Percentiles rank a stretch among this genome's conserved stretches.
phyloP scores from a whole-genome alignment of 2,329 filamentous ascomycete genomes.

The Pseudocercospora fijiensis region DNA sequence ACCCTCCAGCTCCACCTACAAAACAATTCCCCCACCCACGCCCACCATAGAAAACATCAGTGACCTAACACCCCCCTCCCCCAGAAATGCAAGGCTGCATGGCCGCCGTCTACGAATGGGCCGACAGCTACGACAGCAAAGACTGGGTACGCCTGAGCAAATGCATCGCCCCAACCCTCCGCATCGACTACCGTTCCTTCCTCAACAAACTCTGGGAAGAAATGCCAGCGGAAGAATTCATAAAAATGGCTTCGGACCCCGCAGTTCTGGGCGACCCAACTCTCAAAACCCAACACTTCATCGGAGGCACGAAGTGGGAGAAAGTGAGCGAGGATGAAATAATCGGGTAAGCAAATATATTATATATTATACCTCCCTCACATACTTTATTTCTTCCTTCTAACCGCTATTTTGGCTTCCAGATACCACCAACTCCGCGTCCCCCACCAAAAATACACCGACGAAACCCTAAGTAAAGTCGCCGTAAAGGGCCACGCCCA shows the following conservation, averaged over 20 bases:
- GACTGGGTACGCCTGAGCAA: conserved; percentile 61
- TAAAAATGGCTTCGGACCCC: conserved; percentile 53
- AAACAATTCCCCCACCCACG: not conserved
- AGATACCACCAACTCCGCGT: conserved; percentile 58
- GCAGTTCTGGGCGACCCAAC: conserved; percentile 55
- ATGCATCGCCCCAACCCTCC: conserved; percentile 60
- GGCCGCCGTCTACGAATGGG: conserved; percentile 59
- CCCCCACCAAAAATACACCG: conserved; percentile 57
- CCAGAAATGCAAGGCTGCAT: conserved; percentile 43
- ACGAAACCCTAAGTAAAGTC: conserved; percentile 49
- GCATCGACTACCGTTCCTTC: conserved; percentile 68
- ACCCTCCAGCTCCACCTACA: not conserved
- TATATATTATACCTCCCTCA: no score
- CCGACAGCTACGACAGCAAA: conserved; percentile 65
- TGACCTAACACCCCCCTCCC: conserved; percentile 1
- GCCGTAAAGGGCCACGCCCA: conserved; percentile 58
- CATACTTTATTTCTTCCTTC: no score
- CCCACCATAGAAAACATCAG: not conserved
- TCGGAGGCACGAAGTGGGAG: conserved; percentile 55
- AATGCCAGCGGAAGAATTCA: conserved; percentile 56
- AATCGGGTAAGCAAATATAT: conserved; percentile 29
- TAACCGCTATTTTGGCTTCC: no score
- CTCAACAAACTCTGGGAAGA: conserved; percentile 57
- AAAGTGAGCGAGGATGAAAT: conserved; percentile 52
- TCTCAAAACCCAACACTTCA: conserved; percentile 59